A percentile compares a stretch with the other conserved stretches of the same genome.
These are phyloP conservation scores for Madurella mycetomatis DNA, from an alignment of 2,329 filamentous ascomycete genomes.

Conservation along the genomic window DNA sequence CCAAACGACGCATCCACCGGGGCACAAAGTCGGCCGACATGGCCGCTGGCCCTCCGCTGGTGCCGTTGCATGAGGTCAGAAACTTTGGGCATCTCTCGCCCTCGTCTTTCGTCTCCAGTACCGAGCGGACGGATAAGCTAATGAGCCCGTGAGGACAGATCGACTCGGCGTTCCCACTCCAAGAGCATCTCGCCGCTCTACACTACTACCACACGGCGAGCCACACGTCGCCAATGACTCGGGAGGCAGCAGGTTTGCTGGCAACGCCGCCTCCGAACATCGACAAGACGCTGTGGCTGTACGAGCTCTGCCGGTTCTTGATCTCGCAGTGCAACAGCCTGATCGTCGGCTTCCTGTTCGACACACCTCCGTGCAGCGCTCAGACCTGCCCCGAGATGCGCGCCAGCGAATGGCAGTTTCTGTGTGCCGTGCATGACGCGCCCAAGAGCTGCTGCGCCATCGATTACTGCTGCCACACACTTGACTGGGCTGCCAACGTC, in stretches of 20 bases:
- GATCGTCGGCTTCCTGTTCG: slow-evolving; percentile 88
- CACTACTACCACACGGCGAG: slow-evolving; percentile 73
- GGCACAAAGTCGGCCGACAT: slow-evolving; percentile 92
- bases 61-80: slow-evolving; percentile 76
- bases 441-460: slow-evolving; percentile 97
- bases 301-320: slow-evolving; percentile 94
- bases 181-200: slow-evolving; percentile 92
- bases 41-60: slow-evolving; percentile 82
- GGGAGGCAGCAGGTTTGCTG: slow-evolving; percentile 69
- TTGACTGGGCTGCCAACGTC: slow-evolving; percentile 95
- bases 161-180: slow-evolving; percentile 93
- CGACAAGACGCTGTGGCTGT: slow-evolving; percentile 89
- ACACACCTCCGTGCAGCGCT: slow-evolving; percentile 81
- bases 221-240: slow-evolving; percentile 67
- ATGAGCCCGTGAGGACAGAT: slow-evolving; percentile 53
- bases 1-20: slow-evolving; percentile 80
- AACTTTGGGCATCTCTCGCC: background rate
- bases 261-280: slow-evolving; percentile 76
- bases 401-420: slow-evolving; percentile 97
- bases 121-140: slow-evolving; percentile 2
- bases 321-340: slow-evolving; percentile 91
- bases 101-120: background rate
- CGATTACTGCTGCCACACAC: slow-evolving; percentile 97
- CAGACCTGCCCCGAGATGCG: slow-evolving; percentile 96
- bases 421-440: slow-evolving; percentile 94